Percentiles rank a stretch among this genome's conserved stretches.
phyloP scores from a whole-genome alignment of 768 basidiomycete species.

The Tremella fuciformis region DNA sequence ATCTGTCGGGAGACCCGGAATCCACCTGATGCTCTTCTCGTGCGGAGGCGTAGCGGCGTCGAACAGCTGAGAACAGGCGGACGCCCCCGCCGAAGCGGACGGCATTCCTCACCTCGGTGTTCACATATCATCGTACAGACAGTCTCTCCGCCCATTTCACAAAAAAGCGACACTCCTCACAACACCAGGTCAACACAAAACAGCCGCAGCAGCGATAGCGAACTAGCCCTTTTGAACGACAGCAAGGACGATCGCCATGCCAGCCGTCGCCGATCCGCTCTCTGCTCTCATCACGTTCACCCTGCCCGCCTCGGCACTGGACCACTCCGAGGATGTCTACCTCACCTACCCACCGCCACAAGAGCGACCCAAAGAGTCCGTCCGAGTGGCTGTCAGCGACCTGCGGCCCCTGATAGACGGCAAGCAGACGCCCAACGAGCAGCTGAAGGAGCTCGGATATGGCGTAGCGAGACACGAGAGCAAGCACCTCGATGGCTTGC shows the following conservation, averaged over 20 bases:
- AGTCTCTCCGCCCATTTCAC: no score
- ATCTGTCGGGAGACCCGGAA: no score
- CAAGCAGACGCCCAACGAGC: slow-evolving; percentile 7
- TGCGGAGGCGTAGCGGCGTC: no score
- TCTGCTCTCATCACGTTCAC: slow-evolving; percentile 31
- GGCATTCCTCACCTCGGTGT: not conserved
- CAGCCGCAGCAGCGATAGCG: not conserved
- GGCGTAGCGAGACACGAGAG: slow-evolving; percentile 20
- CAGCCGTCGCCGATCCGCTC: slow-evolving; percentile 13
- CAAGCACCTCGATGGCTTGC: slow-evolving; percentile 9
- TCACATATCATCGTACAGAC: no score
- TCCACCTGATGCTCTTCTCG: no score
- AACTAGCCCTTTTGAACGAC: not conserved
- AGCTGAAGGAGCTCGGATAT: slow-evolving; percentile 24
- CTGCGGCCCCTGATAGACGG: slow-evolving; percentile 23
- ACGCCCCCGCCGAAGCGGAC: no score
- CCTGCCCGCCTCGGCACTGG: slow-evolving; percentile 22
- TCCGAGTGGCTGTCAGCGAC: slow-evolving; percentile 25
- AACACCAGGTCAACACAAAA: not conserved
- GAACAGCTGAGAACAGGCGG: no score
- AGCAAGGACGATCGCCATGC: slow-evolving; percentile 18
- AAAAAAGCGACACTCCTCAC: no score
- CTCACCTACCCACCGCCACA: slow-evolving; percentile 7
- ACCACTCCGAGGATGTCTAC: slow-evolving; percentile 19
- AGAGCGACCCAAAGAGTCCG: slow-evolving; percentile 17